Evolutionary conservation across 2,329 filamentous ascomycete genomes (phyloP).

Genomic region (Akanthomyces uredinophilus): DNA sequence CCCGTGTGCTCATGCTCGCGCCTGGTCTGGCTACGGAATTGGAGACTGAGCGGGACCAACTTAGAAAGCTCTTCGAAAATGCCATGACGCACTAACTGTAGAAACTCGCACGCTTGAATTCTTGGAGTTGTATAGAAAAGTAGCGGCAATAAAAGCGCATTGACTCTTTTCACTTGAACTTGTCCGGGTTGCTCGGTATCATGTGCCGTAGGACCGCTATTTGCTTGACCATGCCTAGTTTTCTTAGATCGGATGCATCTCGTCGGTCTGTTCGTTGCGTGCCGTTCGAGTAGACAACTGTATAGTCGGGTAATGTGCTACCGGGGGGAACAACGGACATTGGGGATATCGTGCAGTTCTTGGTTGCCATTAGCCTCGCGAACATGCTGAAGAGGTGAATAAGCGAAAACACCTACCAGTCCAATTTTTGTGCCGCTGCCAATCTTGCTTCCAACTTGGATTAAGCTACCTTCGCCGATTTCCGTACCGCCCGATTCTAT

Average conservation of each 20-base stretch:
- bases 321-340: conserved; percentile 54
- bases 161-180: conserved; percentile 30
- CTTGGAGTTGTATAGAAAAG: conserved; percentile 1
- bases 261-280: conserved; percentile 53
- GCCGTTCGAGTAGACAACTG: conserved; percentile 64
- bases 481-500: conserved; percentile 59
- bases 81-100: conserved; percentile 38
- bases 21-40: conserved; percentile 71
- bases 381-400: background rate
- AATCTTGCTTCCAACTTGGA: conserved; percentile 57
- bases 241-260: conserved; percentile 56
- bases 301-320: conserved; percentile 58
- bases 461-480: conserved; percentile 54
- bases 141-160: conserved; percentile 1
- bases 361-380: conserved; percentile 20
- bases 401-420: conserved; percentile 44
- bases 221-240: conserved; percentile 61
- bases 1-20: conserved; percentile 83
- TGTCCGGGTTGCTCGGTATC: conserved; percentile 58
- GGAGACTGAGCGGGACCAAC: conserved; percentile 64
- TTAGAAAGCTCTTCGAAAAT: conserved; percentile 63
- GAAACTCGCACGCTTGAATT: background rate
- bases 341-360: conserved; percentile 68
- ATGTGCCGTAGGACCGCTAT: conserved; percentile 62
- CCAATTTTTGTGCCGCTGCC: conserved; percentile 58